Conservation (phyloP, 78 protist species). For the Mantamonas sphyraenae region DNA sequence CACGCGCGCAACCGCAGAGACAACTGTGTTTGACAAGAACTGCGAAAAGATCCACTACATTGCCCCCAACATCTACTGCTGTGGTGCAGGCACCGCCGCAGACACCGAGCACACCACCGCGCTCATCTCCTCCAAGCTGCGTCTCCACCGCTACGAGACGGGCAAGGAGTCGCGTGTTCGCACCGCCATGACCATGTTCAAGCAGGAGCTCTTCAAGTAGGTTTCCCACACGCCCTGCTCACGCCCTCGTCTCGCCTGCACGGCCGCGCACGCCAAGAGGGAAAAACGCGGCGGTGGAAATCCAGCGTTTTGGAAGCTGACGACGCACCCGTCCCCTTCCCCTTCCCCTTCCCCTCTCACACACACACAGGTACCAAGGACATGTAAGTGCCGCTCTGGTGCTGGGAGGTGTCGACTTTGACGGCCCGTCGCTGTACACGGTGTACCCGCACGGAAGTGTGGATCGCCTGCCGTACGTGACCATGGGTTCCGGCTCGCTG, state of each 20-base stretch:
- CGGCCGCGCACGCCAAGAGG: slow-evolving; percentile 20
- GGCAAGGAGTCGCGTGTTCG: slow-evolving; percentile 79
- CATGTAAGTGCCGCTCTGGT: slow-evolving; percentile 93
- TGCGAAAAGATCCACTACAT: slow-evolving; percentile 98
- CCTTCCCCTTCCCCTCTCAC: no score
- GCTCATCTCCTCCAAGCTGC: slow-evolving; percentile 51
- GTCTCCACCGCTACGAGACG: slow-evolving; percentile 60
- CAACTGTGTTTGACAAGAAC: slow-evolving; percentile 97
- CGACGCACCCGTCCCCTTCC: no score
- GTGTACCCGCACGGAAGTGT: slow-evolving; percentile 92
- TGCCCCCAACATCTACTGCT: slow-evolving; percentile 94
- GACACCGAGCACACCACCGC: slow-evolving; percentile 81
- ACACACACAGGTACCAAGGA: slow-evolving; percentile 58
- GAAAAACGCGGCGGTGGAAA: background rate
- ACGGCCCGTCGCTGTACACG: slow-evolving; percentile 82
- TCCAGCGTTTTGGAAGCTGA: background rate
- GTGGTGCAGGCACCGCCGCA: slow-evolving; percentile 99
- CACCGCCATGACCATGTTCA: slow-evolving; percentile 84
- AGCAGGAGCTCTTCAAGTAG: slow-evolving; percentile 80
- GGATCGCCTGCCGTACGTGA: slow-evolving; percentile 87
- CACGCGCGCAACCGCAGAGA: slow-evolving; percentile 95
- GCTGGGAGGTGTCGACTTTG: slow-evolving; percentile 93
- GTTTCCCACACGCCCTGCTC: no score
- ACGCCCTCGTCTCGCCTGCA: background rate
- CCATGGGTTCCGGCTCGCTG: slow-evolving; percentile 98